phyloP scores from a whole-genome alignment of 169 alveolate species.

The Blepharisma undulans region DNA sequence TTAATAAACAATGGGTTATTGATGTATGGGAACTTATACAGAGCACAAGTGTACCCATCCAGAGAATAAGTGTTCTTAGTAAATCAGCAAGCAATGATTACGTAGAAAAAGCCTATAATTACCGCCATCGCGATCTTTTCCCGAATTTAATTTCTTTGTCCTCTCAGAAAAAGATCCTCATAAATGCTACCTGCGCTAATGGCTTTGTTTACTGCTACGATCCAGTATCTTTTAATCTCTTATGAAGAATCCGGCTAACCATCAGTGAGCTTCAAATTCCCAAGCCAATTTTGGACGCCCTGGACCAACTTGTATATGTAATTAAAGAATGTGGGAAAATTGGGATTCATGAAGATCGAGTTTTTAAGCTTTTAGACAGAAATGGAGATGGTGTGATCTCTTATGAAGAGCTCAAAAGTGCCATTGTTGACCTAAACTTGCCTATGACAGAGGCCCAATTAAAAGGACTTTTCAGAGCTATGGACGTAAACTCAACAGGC shows the following conservation, averaged over 20 bases:
- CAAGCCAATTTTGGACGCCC: neutral
- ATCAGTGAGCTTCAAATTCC: neutral
- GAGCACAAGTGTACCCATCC: neutral
- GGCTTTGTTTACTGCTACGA: conserved; percentile 57
- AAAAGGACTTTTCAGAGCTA: neutral
- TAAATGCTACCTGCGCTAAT: conserved; percentile 68
- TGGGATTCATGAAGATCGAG: neutral
- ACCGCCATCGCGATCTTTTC: neutral
- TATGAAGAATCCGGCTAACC: conserved; percentile 39
- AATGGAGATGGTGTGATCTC: conserved; percentile 32
- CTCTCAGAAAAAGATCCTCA: neutral
- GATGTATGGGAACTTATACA: conserved; percentile 59
- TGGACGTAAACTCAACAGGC: conserved; percentile 29
- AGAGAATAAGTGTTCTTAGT: neutral
- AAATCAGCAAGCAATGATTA: neutral
- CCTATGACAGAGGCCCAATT: neutral
- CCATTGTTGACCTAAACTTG: neutral
- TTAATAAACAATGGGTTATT: conserved; percentile 53
- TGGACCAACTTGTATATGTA: neutral
- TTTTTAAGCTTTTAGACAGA: conserved; percentile 24
- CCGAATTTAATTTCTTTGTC: neutral
- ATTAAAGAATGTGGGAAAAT: neutral
- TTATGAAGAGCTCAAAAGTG: conserved; percentile 8
- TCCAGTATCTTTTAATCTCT: conserved; percentile 55
- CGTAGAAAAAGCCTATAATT: conserved; percentile 19